These are phyloP conservation scores for Wickerhamiella cacticola DNA, from an alignment of 805 yeast species.

Conservation along the genomic window DNA sequence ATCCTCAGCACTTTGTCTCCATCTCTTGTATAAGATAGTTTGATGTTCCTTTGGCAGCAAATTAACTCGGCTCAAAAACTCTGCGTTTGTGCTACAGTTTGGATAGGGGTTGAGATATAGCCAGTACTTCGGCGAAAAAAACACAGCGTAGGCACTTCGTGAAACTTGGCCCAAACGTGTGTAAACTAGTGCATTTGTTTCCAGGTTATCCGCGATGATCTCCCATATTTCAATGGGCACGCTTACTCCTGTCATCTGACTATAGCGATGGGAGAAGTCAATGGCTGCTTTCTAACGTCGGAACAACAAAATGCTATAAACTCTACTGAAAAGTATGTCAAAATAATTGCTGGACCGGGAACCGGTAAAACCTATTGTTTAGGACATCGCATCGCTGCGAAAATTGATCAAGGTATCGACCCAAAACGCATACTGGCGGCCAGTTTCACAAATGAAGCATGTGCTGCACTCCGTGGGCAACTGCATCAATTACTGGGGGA, in stretches of 20 bases:
- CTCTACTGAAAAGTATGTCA: constrained; percentile 36
- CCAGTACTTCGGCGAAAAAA: background rate
- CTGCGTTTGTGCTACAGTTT: background rate
- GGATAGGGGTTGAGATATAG: background rate
- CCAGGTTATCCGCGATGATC: background rate
- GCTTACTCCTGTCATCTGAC: background rate
- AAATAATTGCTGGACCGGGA: constrained; percentile 55
- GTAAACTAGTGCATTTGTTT: background rate
- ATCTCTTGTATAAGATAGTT: background rate
- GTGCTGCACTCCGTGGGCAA: background rate
- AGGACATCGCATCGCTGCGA: constrained; percentile 63
- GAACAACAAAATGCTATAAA: constrained; percentile 38
- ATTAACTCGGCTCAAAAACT: background rate
- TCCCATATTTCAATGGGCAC: background rate
- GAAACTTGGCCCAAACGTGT: background rate
- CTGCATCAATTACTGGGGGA: constrained; percentile 1
- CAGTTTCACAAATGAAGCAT: constrained; percentile 84
- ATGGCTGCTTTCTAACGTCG: constrained; percentile 29
- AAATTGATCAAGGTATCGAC: constrained; percentile 40
- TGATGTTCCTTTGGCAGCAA: background rate
- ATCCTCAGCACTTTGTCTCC: background rate
- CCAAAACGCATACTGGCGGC: constrained; percentile 68
- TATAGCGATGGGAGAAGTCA: background rate
- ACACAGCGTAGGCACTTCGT: background rate
- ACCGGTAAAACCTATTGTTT: constrained; percentile 76